Evolutionary conservation across 768 basidiomycete species (phyloP).

Genomic region (Arthromyces matolae): DNA sequence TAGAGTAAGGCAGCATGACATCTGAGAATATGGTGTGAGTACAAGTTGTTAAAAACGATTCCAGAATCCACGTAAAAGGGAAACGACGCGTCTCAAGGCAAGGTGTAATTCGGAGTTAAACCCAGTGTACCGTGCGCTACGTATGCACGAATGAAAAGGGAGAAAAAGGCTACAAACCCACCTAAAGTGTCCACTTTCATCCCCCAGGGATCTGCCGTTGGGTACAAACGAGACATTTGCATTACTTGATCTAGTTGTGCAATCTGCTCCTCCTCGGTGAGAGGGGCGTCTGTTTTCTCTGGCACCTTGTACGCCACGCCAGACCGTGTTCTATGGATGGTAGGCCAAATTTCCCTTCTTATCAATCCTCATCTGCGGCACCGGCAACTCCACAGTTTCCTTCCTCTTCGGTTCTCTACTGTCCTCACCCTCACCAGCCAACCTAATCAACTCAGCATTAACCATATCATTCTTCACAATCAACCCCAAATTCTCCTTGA

Average conservation of each 20-base stretch:
- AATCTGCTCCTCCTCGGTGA: slow-evolving; percentile 31
- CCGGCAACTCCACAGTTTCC: slow-evolving; percentile 19
- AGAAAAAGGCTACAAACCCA: slow-evolving; percentile 18
- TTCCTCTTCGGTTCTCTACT: slow-evolving; percentile 18
- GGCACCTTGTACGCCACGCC: slow-evolving; percentile 8
- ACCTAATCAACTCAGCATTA: slow-evolving; percentile 15
- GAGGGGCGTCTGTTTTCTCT: slow-evolving; percentile 13
- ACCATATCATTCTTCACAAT: slow-evolving; percentile 22
- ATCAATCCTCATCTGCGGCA: slow-evolving; percentile 17
- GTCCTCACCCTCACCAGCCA: not conserved
- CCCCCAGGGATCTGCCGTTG: slow-evolving; percentile 41
- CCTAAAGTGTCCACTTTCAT: slow-evolving; percentile 38
- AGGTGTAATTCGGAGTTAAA: not conserved
- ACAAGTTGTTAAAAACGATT: no score
- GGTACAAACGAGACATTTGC: slow-evolving; percentile 30
- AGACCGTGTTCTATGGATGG: no score
- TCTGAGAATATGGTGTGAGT: slow-evolving; percentile 25
- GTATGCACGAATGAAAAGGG: not conserved
- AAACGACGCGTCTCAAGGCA: slow-evolving; percentile 3
- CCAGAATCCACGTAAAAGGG: not conserved
- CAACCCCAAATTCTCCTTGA: slow-evolving; percentile 21
- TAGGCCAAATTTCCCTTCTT: slow-evolving; percentile 16
- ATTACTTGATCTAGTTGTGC: slow-evolving; percentile 35
- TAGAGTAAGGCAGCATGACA: slow-evolving; percentile 34
- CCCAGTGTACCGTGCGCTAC: not conserved